phyloP scores from a whole-genome alignment of 2,329 filamentous ascomycete species.

The Venturia oleaginea region DNA sequence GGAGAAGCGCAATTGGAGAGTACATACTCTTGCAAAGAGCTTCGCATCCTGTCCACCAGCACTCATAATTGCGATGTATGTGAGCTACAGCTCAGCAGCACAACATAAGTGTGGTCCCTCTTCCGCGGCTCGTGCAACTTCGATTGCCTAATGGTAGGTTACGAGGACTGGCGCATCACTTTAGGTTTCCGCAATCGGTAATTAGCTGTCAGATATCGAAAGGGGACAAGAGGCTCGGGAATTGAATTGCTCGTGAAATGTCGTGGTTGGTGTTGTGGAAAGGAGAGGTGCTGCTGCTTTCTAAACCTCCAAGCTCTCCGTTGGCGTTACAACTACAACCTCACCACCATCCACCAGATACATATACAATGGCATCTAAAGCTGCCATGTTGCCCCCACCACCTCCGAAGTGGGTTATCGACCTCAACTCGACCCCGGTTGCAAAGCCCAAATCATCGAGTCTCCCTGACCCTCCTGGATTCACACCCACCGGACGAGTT shows the following conservation, averaged over 20 bases:
- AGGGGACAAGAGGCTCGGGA: neutral
- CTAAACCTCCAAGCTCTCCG: neutral
- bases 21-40: conserved; percentile 94
- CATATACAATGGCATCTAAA: neutral
- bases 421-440: conserved; percentile 63
- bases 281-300: neutral
- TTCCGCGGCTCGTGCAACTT: neutral
- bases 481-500: conserved; percentile 39
- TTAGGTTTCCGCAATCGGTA: neutral
- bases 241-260: neutral
- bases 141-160: neutral
- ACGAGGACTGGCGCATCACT: neutral
- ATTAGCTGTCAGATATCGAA: neutral
- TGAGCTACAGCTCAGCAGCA: conserved; percentile 1
- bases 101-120: neutral
- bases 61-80: conserved; percentile 42
- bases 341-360: neutral
- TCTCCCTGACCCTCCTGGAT: conserved; percentile 82
- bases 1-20: neutral
- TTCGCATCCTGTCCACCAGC: conserved; percentile 78
- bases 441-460: conserved; percentile 55
- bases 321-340: neutral
- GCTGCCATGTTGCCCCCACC: conserved; percentile 28
- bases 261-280: neutral
- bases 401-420: conserved; percentile 71